These are phyloP conservation scores for Nephelium lappaceum DNA, from an alignment of 345 rosid genomes.

Conservation along the genomic window DNA sequence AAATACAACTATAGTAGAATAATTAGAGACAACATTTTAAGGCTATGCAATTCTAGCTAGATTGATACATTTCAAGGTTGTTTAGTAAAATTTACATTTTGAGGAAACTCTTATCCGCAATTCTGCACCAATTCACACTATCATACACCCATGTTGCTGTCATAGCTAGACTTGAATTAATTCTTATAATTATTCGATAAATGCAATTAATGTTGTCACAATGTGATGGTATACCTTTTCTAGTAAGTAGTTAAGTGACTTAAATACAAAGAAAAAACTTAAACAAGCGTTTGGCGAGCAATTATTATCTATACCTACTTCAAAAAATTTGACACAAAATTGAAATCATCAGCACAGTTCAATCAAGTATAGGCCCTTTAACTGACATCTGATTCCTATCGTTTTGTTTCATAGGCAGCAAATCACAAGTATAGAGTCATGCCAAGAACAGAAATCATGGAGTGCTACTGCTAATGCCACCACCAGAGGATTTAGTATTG, in stretches of 20 bases:
- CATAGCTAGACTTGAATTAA: background rate
- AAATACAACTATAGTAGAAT: conserved; percentile 17
- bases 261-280: background rate
- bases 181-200: background rate
- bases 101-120: background rate
- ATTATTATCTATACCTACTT: background rate
- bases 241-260: background rate
- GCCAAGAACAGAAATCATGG: background rate
- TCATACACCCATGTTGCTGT: background rate
- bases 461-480: background rate
- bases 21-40: background rate
- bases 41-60: background rate
- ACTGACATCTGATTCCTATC: background rate
- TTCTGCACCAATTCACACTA: background rate
- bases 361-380: background rate
- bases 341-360: background rate
- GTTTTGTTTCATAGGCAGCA: background rate
- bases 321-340: background rate
- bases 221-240: background rate
- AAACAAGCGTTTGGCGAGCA: background rate
- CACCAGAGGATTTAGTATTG: background rate
- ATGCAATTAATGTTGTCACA: background rate
- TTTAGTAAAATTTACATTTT: background rate
- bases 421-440: background rate
- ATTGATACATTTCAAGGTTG: background rate